Conservation (phyloP, 495 filamentous ascomycete genomes). For the Staphylotrichum longicolle region DNA sequence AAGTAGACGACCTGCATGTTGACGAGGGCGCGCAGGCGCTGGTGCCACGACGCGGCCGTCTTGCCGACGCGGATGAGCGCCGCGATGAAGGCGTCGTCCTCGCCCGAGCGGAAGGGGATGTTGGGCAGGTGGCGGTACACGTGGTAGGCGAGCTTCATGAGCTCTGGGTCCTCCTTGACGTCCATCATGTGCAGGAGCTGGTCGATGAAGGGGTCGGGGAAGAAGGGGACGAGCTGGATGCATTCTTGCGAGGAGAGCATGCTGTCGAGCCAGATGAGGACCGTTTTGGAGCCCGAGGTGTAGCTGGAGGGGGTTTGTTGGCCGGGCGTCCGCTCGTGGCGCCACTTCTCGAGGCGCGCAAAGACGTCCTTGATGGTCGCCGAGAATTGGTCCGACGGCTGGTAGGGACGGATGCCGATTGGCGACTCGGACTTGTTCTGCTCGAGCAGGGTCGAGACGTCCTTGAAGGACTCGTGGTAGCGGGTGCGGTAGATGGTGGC, state of each 20-base stretch:
- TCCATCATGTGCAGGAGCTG: slow-evolving; percentile 99
- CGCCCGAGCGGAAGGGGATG: slow-evolving; percentile 84
- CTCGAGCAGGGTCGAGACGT: slow-evolving; percentile 70
- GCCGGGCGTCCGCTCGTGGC: slow-evolving; percentile 76
- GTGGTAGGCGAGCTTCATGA: slow-evolving; percentile 92
- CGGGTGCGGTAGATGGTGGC: slow-evolving; percentile 82
- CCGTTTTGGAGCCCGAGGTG: slow-evolving; percentile 93
- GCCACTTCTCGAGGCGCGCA: slow-evolving; percentile 78
- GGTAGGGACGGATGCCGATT: slow-evolving; percentile 81
- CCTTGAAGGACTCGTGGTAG: slow-evolving; percentile 87
- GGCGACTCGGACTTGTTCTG: slow-evolving; percentile 75
- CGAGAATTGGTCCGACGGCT: slow-evolving; percentile 70
- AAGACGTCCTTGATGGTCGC: slow-evolving; percentile 75
- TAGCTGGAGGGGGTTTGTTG: slow-evolving; percentile 93
- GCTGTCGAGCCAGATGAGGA: slow-evolving; percentile 90
- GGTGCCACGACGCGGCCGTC: slow-evolving; percentile 88
- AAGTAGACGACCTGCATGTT: slow-evolving; percentile 99
- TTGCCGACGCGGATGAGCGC: slow-evolving; percentile 87
- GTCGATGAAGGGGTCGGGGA: slow-evolving; percentile 82
- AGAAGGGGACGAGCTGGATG: slow-evolving; percentile 85
- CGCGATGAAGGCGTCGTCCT: slow-evolving; percentile 78
- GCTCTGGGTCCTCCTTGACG: slow-evolving; percentile 95
- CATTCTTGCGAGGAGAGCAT: slow-evolving; percentile 91
- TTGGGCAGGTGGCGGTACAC: slow-evolving; percentile 97
- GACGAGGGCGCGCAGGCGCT: slow-evolving; percentile 92